Percentiles rank a stretch among this genome's conserved stretches.
Conservation (phyloP, 805 yeast species). For the Hanseniaspora valbyensis region DNA sequence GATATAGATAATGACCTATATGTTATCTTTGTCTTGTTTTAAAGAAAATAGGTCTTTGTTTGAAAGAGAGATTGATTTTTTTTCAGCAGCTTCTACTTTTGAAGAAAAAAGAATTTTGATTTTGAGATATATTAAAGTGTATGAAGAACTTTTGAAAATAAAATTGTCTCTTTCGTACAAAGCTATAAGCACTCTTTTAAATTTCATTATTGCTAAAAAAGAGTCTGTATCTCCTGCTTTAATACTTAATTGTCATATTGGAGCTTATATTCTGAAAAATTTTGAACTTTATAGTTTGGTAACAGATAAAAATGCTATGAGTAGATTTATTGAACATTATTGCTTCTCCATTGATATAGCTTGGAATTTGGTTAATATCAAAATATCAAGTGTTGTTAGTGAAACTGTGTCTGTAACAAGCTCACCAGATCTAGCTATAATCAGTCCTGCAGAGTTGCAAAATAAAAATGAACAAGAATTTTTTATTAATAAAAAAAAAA, state of each 20-base stretch:
- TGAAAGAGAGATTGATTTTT: background rate
- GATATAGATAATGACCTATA: too few species aligned
- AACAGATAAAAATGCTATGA: constrained; percentile 4
- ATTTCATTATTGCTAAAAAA: background rate
- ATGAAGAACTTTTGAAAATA: background rate
- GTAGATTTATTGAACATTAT: constrained; percentile 3
- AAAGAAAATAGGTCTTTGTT: background rate
- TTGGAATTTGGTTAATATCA: background rate
- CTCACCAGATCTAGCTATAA: background rate
- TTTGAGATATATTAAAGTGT: background rate
- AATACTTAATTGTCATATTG: constrained; percentile 4
- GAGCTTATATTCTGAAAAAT: background rate
- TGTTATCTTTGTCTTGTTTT: background rate
- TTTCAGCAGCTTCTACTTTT: background rate
- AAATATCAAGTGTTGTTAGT: too few species aligned
- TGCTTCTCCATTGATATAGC: constrained; percentile 11
- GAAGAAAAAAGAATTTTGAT: constrained; percentile 6
- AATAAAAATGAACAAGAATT: too few species aligned
- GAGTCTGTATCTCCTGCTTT: background rate
- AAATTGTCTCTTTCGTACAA: background rate
- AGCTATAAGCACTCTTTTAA: background rate
- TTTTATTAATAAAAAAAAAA: background rate
- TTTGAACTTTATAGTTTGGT: constrained; percentile 10
- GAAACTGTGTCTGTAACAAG: background rate
- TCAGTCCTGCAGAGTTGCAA: too few species aligned